These are phyloP conservation scores for Alternaria sp. DNA, from an alignment of 2,329 filamentous ascomycete genomes.

Conservation along the genomic window DNA sequence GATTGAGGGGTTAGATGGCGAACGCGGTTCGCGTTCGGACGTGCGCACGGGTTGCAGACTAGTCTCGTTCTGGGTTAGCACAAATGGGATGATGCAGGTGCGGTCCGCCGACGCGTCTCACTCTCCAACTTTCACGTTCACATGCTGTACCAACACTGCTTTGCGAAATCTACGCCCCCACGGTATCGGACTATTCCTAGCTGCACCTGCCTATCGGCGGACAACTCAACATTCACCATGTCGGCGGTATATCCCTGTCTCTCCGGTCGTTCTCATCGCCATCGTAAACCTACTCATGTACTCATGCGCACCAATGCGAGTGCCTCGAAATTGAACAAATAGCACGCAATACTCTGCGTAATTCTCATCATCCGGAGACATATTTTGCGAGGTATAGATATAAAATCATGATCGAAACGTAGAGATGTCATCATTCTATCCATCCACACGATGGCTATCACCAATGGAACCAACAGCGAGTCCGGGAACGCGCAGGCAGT, in stretches of 20 bases:
- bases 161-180: neutral
- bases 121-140: neutral
- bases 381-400: neutral
- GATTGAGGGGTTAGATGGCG: constrained; percentile 17
- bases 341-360: constrained; percentile 6
- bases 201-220: neutral
- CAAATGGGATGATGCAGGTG: neutral
- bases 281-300: neutral
- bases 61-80: neutral
- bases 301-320: neutral
- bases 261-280: neutral
- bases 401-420: neutral
- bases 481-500: constrained; percentile 21
- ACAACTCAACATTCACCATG: neutral
- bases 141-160: neutral
- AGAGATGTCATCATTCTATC: neutral
- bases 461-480: constrained; percentile 11
- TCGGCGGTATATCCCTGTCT: neutral
- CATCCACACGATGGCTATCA: constrained; percentile 8
- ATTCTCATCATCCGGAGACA: neutral
- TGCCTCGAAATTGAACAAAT: neutral
- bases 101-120: neutral
- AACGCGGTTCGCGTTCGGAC: neutral
- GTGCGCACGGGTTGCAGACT: neutral
- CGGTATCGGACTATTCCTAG: neutral